Conservation (phyloP, 495 filamentous ascomycete genomes). For the Clavariopsis aquatica region DNA sequence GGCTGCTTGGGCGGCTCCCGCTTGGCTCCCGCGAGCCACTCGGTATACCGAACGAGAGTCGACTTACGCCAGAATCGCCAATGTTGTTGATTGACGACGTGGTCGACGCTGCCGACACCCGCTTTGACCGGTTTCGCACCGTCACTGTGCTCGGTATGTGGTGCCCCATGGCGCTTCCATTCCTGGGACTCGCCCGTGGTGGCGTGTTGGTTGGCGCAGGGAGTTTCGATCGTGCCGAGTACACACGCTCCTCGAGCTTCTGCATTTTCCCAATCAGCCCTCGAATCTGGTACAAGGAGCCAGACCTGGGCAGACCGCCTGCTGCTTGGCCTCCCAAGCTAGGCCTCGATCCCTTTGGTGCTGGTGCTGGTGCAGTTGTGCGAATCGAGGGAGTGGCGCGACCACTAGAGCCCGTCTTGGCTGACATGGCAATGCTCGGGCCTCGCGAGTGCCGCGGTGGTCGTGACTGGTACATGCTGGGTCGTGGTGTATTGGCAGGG, state of each 20-base stretch:
- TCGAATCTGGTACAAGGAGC: constrained; percentile 88
- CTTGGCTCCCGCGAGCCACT: constrained; percentile 41
- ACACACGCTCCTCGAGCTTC: constrained; percentile 86
- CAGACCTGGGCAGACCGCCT: constrained; percentile 66
- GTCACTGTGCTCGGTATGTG: constrained; percentile 74
- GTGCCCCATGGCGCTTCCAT: constrained; percentile 54
- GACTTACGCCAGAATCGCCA: constrained; percentile 41
- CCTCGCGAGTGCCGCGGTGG: constrained; percentile 53
- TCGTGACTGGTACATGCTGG: constrained; percentile 38
- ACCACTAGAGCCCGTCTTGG: constrained; percentile 41
- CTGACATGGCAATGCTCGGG: constrained; percentile 53
- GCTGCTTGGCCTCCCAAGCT: constrained; percentile 30
- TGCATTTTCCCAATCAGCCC: constrained; percentile 96
- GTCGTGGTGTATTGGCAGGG: constrained; percentile 54
- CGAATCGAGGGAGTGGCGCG: constrained; percentile 45
- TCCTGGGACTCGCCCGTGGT: constrained; percentile 74
- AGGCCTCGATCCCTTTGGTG: constrained; percentile 18
- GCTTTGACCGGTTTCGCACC: constrained; percentile 71
- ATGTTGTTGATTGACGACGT: constrained; percentile 44
- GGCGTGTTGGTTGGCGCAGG: constrained; percentile 78
- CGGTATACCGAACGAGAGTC: constrained; percentile 53
- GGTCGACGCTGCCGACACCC: constrained; percentile 58
- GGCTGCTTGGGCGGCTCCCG: constrained; percentile 59
- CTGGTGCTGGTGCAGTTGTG: constrained; percentile 40
- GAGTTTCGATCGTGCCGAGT: constrained; percentile 89